Conservation (phyloP, 768 basidiomycete species). For the Jaapia argillacea region DNA sequence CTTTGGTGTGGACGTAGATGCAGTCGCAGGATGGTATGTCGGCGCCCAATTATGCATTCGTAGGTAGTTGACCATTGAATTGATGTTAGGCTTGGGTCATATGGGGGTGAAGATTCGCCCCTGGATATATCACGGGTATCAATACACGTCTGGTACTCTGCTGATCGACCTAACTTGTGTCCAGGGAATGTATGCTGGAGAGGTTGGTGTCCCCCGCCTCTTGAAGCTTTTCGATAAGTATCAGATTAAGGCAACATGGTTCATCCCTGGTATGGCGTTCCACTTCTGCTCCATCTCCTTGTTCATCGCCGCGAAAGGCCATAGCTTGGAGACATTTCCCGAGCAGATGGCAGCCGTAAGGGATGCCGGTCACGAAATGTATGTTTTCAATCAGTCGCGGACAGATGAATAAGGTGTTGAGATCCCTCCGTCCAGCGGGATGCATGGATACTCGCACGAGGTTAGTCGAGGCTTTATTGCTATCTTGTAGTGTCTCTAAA, state of each 20-base stretch:
- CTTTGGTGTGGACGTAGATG: constrained; percentile 69
- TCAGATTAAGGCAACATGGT: constrained; percentile 59
- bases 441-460: constrained; percentile 68
- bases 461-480: constrained; percentile 10
- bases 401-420: not conserved
- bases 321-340: constrained; percentile 69
- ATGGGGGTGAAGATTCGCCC: constrained; percentile 67
- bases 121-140: constrained; percentile 61
- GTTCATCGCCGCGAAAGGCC: too few relatives aligned
- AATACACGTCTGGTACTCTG: not conserved
- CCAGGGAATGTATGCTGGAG: constrained; percentile 63
- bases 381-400: constrained; percentile 6
- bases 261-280: too few relatives aligned
- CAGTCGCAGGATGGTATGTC: constrained; percentile 61
- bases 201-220: constrained; percentile 59
- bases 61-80: not conserved
- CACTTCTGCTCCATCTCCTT: too few relatives aligned
- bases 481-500: not conserved
- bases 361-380: constrained; percentile 70
- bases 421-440: constrained; percentile 29
- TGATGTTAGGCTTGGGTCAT: constrained; percentile 51
- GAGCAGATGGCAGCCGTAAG: constrained; percentile 57
- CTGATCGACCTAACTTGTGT: not conserved
- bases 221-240: constrained; percentile 67
- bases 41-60: not conserved